Base-by-base conservation (phyloP, 495 filamentous ascomycete species). In the Penicillium lagena region DNA sequence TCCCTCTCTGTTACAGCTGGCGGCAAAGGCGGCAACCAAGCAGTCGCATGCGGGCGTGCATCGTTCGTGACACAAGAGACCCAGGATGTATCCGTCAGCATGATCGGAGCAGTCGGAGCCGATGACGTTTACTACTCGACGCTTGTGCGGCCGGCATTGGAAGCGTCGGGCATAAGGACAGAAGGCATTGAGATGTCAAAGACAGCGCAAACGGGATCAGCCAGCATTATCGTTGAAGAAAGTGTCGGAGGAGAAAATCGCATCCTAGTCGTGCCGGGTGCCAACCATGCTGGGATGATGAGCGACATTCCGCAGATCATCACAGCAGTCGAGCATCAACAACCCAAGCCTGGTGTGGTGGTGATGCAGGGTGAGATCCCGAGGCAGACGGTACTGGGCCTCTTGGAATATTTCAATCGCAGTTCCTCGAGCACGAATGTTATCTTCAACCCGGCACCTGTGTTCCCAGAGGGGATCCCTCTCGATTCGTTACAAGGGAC, bases 291-390 rank as follows among this genome's bases (percentile, higher is more conserved):
- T 9, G 55, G 70, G 2, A 51, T 46, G 47, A 58, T 43, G 53
- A 47, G 11, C n/a, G 55, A 39, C 34, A 43, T 35, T 9, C 15
- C 7, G 4, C 36, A 32, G 12, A 54, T 54, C 35, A 34, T 57
- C 10, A 1, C 17, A 27, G 43, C 37, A 9, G 22, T 52, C 1
- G 29, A 47, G 29, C 4, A 15, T 10, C 47, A 49, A 12, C 7
- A 13, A 3, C 56, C 55, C 9, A 47, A 41, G 6, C 73, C 81
- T 7, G 68, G 76, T 44, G 43, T 89, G 15, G 60, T 90, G 7
- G 72, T 95, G 9, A 65, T 93, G 68, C 89, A 95, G 67, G 68
- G 90, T 1, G 89, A 95, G 61, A 83, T 89, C 12, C 87, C 85
- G 0, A 51, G 87, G 1, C 52, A 64, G 11, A 85, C 86, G 2